These are phyloP conservation scores for Hortaea sp. DNA, from an alignment of 2,329 filamentous ascomycete genomes.

Conservation along the genomic window DNA sequence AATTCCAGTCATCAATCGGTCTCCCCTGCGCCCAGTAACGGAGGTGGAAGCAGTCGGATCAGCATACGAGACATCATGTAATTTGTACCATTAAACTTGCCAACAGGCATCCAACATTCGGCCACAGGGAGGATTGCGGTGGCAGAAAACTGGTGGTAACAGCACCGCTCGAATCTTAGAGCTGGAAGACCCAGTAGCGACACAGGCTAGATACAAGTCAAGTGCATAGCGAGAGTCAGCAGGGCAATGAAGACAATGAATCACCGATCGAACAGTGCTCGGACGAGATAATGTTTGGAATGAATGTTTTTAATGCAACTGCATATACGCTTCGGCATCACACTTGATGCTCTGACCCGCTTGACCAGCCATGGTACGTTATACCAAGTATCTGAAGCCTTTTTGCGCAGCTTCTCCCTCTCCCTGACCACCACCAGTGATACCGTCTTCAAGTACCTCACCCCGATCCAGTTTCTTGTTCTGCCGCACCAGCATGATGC, in stretches of 20 bases:
- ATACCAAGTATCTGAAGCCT: constrained; percentile 1
- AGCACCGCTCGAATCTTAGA: not conserved
- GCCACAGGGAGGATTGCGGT: too few relatives aligned
- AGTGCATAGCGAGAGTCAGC: too few relatives aligned
- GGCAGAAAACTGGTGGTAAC: not conserved
- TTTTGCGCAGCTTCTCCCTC: constrained; percentile 1
- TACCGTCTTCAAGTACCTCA: not conserved
- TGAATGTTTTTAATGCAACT: too few relatives aligned
- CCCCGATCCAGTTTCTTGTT: constrained; percentile 56
- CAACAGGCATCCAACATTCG: too few relatives aligned
- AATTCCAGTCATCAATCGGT: constrained; percentile 8
- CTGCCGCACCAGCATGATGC: constrained; percentile 52
- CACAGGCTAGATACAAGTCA: too few relatives aligned
- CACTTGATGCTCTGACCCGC: too few relatives aligned
- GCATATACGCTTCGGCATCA: too few relatives aligned
- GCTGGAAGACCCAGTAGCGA: not conserved
- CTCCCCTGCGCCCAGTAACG: constrained; percentile 11
- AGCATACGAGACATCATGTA: constrained; percentile 30
- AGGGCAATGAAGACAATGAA: too few relatives aligned
- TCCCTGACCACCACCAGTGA: not conserved
- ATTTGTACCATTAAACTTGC: not conserved
- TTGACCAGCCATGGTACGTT: not conserved
- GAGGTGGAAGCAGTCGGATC: constrained; percentile 22
- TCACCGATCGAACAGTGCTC: too few relatives aligned
- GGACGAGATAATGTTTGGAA: too few relatives aligned